Evolutionary conservation across 2,329 filamentous ascomycete genomes (phyloP).

Genomic region (Elsinoe arachidis): DNA sequence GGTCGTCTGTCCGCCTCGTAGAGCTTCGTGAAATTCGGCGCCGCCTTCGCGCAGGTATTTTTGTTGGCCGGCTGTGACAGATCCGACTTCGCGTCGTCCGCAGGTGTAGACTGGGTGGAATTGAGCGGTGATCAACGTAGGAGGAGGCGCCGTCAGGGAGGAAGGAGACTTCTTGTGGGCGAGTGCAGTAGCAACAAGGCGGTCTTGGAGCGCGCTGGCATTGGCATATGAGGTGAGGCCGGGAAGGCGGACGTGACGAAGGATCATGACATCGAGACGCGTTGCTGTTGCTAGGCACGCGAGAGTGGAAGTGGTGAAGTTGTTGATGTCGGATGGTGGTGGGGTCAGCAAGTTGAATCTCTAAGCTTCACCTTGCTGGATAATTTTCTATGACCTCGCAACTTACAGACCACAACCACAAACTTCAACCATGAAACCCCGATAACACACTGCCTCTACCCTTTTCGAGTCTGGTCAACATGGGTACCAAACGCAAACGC

Average conservation of each 20-base stretch:
- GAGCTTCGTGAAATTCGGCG: slow-evolving; percentile 59
- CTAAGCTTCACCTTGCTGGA: not conserved
- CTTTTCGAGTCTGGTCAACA: not conserved
- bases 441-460: too few species aligned
- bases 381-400: not conserved
- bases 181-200: slow-evolving; percentile 50
- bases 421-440: not conserved
- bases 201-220: slow-evolving; percentile 49
- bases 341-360: not conserved
- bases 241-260: slow-evolving; percentile 54
- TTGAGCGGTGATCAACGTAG: slow-evolving; percentile 73
- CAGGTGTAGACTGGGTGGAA: slow-evolving; percentile 80
- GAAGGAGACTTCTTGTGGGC: slow-evolving; percentile 46
- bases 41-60: slow-evolving; percentile 31
- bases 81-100: slow-evolving; percentile 64
- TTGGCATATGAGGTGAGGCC: slow-evolving; percentile 45
- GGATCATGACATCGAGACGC: slow-evolving; percentile 33
- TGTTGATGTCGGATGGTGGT: not conserved
- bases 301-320: not conserved
- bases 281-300: not conserved
- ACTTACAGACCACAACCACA: not conserved
- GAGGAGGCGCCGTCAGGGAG: slow-evolving; percentile 45
- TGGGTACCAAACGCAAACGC: not conserved
- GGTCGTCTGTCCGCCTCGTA: slow-evolving; percentile 83
- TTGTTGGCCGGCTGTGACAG: slow-evolving; percentile 41